Evolutionary conservation across 345 rosid species (phyloP).

Genomic region (Odontarrhena argentea): DNA sequence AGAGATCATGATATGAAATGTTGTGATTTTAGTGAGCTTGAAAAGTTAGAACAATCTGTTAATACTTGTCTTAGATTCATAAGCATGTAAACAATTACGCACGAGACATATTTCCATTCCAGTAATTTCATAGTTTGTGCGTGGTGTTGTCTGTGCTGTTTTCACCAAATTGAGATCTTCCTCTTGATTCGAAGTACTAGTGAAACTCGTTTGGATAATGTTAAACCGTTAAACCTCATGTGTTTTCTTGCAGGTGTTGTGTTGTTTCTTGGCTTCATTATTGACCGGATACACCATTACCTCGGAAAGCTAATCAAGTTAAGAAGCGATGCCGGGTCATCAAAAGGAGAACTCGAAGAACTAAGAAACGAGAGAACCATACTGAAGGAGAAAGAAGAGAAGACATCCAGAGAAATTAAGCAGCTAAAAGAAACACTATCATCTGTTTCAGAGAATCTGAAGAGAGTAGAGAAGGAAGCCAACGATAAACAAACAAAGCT

Average conservation of each 20-base stretch:
- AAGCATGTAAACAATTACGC: slow-evolving; percentile 1
- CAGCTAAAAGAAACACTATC: slow-evolving; percentile 55
- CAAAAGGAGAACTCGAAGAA: slow-evolving; percentile 62
- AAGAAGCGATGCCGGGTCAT: slow-evolving; percentile 62
- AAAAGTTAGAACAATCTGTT: background rate
- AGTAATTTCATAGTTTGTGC: background rate
- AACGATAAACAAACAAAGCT: slow-evolving; percentile 71
- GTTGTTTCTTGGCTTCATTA: slow-evolving; percentile 75
- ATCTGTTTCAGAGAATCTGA: slow-evolving; percentile 51
- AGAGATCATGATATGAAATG: background rate
- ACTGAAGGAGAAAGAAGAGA: slow-evolving; percentile 71
- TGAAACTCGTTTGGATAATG: slow-evolving; percentile 4
- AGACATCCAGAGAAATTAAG: slow-evolving; percentile 58
- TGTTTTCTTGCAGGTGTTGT: slow-evolving; percentile 64
- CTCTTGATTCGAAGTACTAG: background rate
- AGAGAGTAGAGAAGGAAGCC: slow-evolving; percentile 65
- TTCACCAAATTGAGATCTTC: background rate
- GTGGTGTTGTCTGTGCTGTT: background rate
- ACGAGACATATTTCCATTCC: background rate
- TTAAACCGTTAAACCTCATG: background rate
- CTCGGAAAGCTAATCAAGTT: slow-evolving; percentile 63
- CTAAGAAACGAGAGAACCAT: slow-evolving; percentile 61
- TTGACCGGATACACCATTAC: slow-evolving; percentile 81
- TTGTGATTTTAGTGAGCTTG: background rate
- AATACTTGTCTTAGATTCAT: background rate